Evolutionary conservation across 2,329 filamentous ascomycete species (phyloP).

Genomic region (Cladosporium sp.): DNA sequence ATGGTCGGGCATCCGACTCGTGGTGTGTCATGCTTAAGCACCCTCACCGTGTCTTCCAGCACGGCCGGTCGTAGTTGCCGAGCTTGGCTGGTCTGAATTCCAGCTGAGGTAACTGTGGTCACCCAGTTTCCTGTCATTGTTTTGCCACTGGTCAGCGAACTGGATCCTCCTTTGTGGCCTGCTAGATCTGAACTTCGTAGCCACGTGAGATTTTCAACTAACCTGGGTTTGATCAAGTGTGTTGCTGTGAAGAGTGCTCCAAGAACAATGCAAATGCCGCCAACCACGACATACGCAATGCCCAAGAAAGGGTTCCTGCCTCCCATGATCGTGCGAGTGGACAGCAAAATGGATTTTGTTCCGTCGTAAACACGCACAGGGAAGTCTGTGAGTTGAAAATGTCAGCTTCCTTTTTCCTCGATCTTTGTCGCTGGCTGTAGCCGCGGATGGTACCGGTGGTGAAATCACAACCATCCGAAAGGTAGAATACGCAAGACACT

Average conservation of each 20-base stretch:
- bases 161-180: neutral
- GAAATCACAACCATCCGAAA: neutral
- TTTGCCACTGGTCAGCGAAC: constrained; percentile 19
- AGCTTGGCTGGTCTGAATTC: constrained; percentile 71
- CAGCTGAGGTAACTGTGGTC: constrained; percentile 97
- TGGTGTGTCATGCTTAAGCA: constrained; percentile 17
- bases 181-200: neutral
- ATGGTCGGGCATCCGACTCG: constrained; percentile 2
- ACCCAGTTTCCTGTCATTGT: constrained; percentile 75
- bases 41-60: constrained; percentile 35
- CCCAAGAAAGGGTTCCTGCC: constrained; percentile 94
- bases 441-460: neutral
- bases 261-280: constrained; percentile 86
- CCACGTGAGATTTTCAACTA: constrained; percentile 34
- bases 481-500: constrained; percentile 39
- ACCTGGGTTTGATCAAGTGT: constrained; percentile 89
- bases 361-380: constrained; percentile 75
- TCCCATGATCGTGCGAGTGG: constrained; percentile 88
- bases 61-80: constrained; percentile 54
- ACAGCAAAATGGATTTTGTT: constrained; percentile 86
- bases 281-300: constrained; percentile 93
- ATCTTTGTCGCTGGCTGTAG: neutral
- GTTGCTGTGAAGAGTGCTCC: constrained; percentile 86
- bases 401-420: neutral
- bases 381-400: constrained; percentile 62